Evolutionary conservation across 257 asterid species (phyloP), one percentile per base, ranked within the genome.

Genomic region (Lithospermum erythrorhizon): DNA sequence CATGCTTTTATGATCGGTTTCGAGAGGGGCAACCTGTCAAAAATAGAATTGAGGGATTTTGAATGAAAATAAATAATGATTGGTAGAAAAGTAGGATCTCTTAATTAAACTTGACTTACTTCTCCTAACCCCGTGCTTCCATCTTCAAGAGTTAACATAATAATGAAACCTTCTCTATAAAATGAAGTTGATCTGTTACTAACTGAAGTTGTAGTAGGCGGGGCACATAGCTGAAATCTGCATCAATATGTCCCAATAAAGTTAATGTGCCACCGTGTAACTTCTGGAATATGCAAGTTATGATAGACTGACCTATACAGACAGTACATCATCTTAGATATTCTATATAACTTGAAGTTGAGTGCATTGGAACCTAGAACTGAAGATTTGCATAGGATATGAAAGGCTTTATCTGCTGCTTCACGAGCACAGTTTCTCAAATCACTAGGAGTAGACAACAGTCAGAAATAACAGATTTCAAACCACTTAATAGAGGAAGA

Each of bases 21-120:
- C 96, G 65, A 89, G 89, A 61, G 99, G 99, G 23, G 99, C 96
- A 59, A 93, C 95, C 98, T 90, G 84, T 63, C 64, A 65, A 60
- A 65, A 70, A 60, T 18, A 25, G 53, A 11, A 65, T 54, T 55
- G 41, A 63, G 45, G 14, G 14, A 64, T 3, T 30, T 35, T 21
- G 21, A 71, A 47, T 11, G n/a, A 13, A 41, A 41, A 41, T 41
- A 41, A 41, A 41, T 14, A 41, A 13, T 11, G 45, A 41, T 27
- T 27, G 32, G 32, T 41, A 41, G 3, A 41, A 3, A 41, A 13
- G 17, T 41, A 41, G 5, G 5, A 41, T 41, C 18, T 17, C 5
- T 41, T 41, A 41, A 41, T 41, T 41, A 17, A 47, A 23, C 30
- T 9, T 57, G 65, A 57, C 75, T 66, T 68, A 90, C 98, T 95